Percentiles rank a stretch among this genome's conserved stretches.
phyloP scores from a whole-genome alignment of 768 basidiomycete genomes.

The Mycena sanguinolenta region DNA sequence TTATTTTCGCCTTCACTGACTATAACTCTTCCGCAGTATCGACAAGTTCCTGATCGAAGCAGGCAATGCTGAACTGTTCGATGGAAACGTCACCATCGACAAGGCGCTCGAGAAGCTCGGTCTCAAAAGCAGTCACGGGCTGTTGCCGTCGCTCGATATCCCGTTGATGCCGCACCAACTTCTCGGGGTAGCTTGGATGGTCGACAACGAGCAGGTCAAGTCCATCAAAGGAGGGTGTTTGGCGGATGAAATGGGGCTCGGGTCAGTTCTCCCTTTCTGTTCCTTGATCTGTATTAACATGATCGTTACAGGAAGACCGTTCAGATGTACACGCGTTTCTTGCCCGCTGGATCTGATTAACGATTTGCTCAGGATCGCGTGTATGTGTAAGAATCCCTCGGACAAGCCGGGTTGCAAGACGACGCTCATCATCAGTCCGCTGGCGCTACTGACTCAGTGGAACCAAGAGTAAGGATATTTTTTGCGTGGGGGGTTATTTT shows the following conservation, averaged over 20 bases:
- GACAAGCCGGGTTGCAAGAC: constrained; percentile 66
- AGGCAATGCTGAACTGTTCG: constrained; percentile 70
- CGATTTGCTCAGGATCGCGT: constrained; percentile 63
- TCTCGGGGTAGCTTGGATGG: constrained; percentile 75
- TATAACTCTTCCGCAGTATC: constrained; percentile 52
- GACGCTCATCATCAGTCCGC: constrained; percentile 76
- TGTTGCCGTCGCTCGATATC: constrained; percentile 71
- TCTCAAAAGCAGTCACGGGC: constrained; percentile 58
- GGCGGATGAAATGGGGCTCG: constrained; percentile 63
- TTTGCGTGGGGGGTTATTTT: not conserved
- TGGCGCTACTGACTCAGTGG: constrained; percentile 79
- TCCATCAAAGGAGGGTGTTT: constrained; percentile 61
- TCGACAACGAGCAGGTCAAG: constrained; percentile 58
- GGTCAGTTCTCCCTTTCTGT: no score
- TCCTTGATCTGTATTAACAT: no score
- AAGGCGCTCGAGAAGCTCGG: constrained; percentile 67
- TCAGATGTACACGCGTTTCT: constrained; percentile 53
- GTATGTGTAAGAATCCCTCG: constrained; percentile 67
- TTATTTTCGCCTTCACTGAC: not conserved
- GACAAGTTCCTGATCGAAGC: constrained; percentile 67
- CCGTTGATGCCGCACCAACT: constrained; percentile 78
- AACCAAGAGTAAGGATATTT: constrained; percentile 57
- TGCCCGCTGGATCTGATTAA: constrained; percentile 7
- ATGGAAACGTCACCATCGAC: constrained; percentile 70
- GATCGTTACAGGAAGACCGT: no score